Evolutionary conservation across 148 eudicot genomes (phyloP), one percentile per base, ranked within the genome.

Genomic region (Arctostaphylos glauca): DNA sequence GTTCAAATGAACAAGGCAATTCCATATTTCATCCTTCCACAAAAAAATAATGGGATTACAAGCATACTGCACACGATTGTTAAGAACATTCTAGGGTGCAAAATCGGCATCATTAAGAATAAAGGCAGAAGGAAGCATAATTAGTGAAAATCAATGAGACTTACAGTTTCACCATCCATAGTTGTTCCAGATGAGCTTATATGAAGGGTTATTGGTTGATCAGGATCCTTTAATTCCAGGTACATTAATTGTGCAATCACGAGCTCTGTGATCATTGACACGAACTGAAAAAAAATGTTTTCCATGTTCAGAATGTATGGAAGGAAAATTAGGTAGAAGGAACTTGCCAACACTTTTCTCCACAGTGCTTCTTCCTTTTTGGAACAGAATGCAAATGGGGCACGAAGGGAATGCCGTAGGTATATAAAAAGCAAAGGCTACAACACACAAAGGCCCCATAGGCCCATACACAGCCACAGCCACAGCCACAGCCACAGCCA

Each of bases 101-200:
- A 38, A 47, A 71, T 56, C n/a, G 31, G 52, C 49, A 58, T 48
- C 10, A 41, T 73, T 59, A 52, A n/a, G 19, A n/a, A 31, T 10
- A 19, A 25, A 83, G 44, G 68, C 43, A 72, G 5, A 10, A 80
- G 72, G 44, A 58, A 84, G 53, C 6, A 71, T 19, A 10, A 44
- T 16, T 41, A 58, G 25, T 44, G 18, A 55, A 48, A 44, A 49
- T 21, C 16, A 18, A 77, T 60, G 80, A 82, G 81, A 59, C 98
- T 93, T 82, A 96, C 99, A 59, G 93, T 81, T 93, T 90, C 97
- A 91, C 95, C 98, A 85, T 96, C 94, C 87, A 91, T 97, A 66
- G 91, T 90, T 70, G 97, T 91, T 83, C 99, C 99, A 56, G 99
- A 89, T 58, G 99, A 96, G 86, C 94, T 91, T 82, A 96, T 94